Evolutionary conservation across 148 eudicot genomes (phyloP), one percentile per base, ranked within the genome.

Genomic region (Fagopyrum esculentum): DNA sequence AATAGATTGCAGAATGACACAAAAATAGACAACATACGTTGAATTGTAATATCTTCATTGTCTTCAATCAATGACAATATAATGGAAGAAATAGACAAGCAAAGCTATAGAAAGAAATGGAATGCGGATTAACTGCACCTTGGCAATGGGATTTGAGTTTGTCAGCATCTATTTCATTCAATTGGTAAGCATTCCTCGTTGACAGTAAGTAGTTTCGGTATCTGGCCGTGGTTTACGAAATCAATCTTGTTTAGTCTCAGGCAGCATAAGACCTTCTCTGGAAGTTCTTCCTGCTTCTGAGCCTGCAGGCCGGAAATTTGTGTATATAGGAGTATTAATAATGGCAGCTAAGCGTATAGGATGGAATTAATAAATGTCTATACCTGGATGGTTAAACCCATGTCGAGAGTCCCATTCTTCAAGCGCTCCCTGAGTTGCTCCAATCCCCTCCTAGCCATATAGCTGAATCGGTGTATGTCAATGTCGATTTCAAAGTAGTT

Each of bases 401-500:
- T 80, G 86, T 93, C 92, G 60, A 93, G 83, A 69, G 86, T 80
- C 49, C 92, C 97, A 56, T 74, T 74, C 80, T 79, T 87, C 83
- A 93, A 82, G 10, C 94, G 86, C 75, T 89, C 98, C 29, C 97
- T 74, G 15, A 93, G 84, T 55, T 94, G 85, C 56, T 93, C 86
- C 73, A 93, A 83, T 46, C 97, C 98, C 82, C 83, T 93, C 73
- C 97, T 88, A 9, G 94, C 85, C 80, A 93, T 89, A 78, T 81
- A 93, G 84, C 98, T 91, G 86, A 93, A 93, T 0, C 97, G 89
- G 63, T 93, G 98, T 55, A 93, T 85, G 78, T 93, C 98, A 35
- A 93, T 90, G 77, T 93, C 98, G 74, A 93, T 86, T 77, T 93
- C 98, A 80, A 93, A 85, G 84, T 93, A 93, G 75, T 91, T 90